These are phyloP conservation scores for Aureobasidium sp. DNA, from an alignment of 2,329 filamentous ascomycete genomes.

Conservation along the genomic window DNA sequence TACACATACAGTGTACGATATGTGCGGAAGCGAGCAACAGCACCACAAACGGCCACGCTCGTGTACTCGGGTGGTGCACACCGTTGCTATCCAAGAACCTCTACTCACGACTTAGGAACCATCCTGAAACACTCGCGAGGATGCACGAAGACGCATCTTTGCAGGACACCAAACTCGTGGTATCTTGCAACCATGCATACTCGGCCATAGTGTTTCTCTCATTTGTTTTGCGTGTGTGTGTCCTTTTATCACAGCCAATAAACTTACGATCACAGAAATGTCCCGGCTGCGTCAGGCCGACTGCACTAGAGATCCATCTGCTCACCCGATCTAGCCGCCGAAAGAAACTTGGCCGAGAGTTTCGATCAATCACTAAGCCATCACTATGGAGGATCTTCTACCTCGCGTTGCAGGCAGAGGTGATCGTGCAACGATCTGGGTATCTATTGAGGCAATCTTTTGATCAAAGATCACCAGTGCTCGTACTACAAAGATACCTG, in stretches of 20 bases:
- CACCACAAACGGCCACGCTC: background rate
- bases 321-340: background rate
- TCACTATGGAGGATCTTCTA: background rate
- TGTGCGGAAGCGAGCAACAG: constrained; percentile 1
- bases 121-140: constrained; percentile 3
- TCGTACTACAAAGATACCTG: background rate
- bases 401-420: background rate
- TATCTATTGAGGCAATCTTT: background rate
- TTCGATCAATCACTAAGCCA: background rate
- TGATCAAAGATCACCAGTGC: background rate
- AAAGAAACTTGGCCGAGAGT: background rate
- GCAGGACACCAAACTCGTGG: background rate
- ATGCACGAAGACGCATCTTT: constrained; percentile 5
- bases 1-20: background rate
- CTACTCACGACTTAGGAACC: constrained; percentile 6
- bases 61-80: background rate
- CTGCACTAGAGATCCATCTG: background rate
- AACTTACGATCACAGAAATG: background rate
- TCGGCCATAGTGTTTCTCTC: background rate
- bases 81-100: constrained; percentile 10
- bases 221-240: background rate
- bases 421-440: background rate
- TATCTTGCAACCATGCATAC: constrained; percentile 1
- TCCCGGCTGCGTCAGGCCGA: background rate
- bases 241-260: background rate